phyloP scores from a whole-genome alignment of 192 early-diverging fungal genomes.

The Coemansia sp. region DNA sequence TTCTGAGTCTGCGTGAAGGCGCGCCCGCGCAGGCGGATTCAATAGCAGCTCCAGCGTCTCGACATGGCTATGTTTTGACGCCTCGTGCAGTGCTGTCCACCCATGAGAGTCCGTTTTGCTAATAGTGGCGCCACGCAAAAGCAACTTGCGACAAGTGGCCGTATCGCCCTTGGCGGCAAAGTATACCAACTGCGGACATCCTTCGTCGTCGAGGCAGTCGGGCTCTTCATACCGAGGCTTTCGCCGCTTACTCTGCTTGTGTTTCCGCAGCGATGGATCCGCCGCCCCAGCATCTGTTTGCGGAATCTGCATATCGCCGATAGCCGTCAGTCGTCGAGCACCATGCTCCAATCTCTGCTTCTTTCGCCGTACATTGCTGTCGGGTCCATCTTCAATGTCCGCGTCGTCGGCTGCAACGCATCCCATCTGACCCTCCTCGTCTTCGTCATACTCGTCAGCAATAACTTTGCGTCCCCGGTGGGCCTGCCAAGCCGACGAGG shows the following conservation, averaged over 20 bases:
- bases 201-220: constrained; percentile 30
- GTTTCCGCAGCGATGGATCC: constrained; percentile 19
- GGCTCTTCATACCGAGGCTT: constrained; percentile 37
- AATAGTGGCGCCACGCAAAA: constrained; percentile 43
- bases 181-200: constrained; percentile 49
- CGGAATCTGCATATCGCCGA: background rate
- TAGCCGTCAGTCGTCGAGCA: background rate
- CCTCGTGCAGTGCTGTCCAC: constrained; percentile 50
- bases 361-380: constrained; percentile 10
- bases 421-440: constrained; percentile 14
- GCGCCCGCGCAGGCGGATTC: constrained; percentile 31
- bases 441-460: constrained; percentile 43
- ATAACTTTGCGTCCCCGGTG: constrained; percentile 36
- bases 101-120: constrained; percentile 36
- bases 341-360: constrained; percentile 1
- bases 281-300: background rate
- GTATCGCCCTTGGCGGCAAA: constrained; percentile 50
- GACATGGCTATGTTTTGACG: constrained; percentile 26
- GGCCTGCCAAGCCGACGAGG: constrained; percentile 11
- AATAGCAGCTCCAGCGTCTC: constrained; percentile 44
- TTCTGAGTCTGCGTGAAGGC: constrained; percentile 4
- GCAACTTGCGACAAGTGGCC: constrained; percentile 36
- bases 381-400: constrained; percentile 21
- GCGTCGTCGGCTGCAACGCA: constrained; percentile 16
- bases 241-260: constrained; percentile 32